Evolutionary conservation across 1,284 basidiomycete genomes (phyloP), one percentile per base, ranked within the genome.

Genomic region (Fomitopsis pinicola): DNA sequence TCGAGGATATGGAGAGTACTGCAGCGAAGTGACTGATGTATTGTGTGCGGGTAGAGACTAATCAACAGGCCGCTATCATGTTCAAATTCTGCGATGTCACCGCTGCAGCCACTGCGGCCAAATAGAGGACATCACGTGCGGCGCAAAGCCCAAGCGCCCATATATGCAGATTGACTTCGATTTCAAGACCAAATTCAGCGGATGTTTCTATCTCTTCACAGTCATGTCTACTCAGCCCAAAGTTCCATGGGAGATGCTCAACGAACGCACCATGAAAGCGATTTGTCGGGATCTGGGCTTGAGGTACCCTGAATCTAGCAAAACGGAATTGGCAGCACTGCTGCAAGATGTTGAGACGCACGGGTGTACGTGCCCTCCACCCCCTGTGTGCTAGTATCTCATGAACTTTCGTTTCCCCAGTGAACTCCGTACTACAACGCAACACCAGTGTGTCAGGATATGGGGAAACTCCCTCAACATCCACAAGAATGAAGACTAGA

Each of bases 261-360:
- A 66, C 42, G 63, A 62, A 19, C 68, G 71, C 22, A 74, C 72
- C 5, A 55, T 74, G 44, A 67, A 67, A 35, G 60, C 67, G 4
- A 62, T 73, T 9, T 63, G 66, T 57, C 64, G 63, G 30, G 72
- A 74, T 61, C 62, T 73, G 22, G 71, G 70, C 26, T 64, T 67
- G 26, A n/a, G 26, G 10, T 28, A 42, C 17, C 61, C 59, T 53
- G 58, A 30, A 12, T 42, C 35, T 1, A 59, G 44, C 12, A 61
- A 63, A 7, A 48, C 52, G 12, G 58, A 65, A 8, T 59, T 68
- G 56, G 46, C 61, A n/a, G 30, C 56, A 42, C 57, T 60, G 15
- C 57, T 68, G 59, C 58, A 58, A 17, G 63, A 62, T 10, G 57
- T 66, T 38, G 67, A 68, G 45, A 42, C 28, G 15, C 61, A 63